Evolutionary conservation across 1,284 basidiomycete genomes (phyloP).

Genomic region (Earliella scabrosa): DNA sequence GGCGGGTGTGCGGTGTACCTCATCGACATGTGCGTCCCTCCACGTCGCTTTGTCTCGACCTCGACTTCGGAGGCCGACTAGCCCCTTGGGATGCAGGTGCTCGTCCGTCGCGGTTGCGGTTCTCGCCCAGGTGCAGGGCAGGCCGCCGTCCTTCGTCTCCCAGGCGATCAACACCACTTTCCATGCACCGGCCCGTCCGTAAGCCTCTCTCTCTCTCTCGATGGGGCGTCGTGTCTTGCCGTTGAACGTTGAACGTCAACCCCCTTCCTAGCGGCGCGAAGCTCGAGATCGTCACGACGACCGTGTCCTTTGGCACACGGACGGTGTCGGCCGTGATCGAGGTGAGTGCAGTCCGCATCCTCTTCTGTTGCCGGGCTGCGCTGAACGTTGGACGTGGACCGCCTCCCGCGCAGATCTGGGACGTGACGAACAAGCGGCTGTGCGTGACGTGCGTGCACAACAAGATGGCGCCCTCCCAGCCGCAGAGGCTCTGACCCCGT

Average conservation of each 20-base stretch:
- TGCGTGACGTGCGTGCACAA: constrained; percentile 7
- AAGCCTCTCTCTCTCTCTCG: background rate
- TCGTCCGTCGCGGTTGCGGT: constrained; percentile 9
- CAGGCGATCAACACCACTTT: constrained; percentile 17
- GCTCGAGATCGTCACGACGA: constrained; percentile 11
- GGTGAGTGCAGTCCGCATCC: too few species aligned
- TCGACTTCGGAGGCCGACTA: too few species aligned
- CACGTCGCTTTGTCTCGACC: too few species aligned
- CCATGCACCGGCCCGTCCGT: constrained; percentile 18
- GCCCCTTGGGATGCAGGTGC: too few species aligned
- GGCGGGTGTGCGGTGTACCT: constrained; percentile 71
- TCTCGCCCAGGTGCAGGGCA: constrained; percentile 2
- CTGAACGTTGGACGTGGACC: too few species aligned
- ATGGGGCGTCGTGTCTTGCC: too few species aligned
- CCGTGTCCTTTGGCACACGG: constrained; percentile 6
- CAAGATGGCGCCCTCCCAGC: constrained; percentile 8
- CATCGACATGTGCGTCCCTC: constrained; percentile 62
- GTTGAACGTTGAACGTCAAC: too few species aligned
- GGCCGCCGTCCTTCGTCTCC: constrained; percentile 5
- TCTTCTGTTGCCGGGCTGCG: background rate
- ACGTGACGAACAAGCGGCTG: constrained; percentile 4
- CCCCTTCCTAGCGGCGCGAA: constrained; percentile 4
- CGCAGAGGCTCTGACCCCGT: constrained; percentile 4
- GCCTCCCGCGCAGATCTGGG: constrained; percentile 1
- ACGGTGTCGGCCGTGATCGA: constrained; percentile 8